These are phyloP conservation scores for Cryphonectria parasitica DNA, from an alignment of 2,329 filamentous ascomycete genomes.

Conservation along the genomic window DNA sequence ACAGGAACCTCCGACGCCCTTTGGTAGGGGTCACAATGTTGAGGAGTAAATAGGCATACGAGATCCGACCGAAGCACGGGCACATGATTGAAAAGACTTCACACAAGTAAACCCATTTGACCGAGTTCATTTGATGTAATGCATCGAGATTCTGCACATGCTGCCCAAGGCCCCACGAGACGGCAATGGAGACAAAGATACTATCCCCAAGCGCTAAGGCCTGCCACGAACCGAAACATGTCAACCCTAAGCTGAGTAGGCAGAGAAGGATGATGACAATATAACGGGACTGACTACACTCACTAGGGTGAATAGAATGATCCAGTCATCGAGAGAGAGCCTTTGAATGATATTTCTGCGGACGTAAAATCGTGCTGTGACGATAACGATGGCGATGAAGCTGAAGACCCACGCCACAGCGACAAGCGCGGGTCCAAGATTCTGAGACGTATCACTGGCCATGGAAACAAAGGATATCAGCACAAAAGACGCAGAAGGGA, in stretches of 20 bases:
- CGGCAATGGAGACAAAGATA: conserved; percentile 26
- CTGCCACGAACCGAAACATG: conserved; percentile 11
- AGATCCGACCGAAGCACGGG: conserved; percentile 29
- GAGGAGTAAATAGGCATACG: conserved; percentile 30
- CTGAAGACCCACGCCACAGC: conserved; percentile 23
- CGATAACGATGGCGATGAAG: conserved; percentile 11
- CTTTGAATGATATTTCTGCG: conserved; percentile 1
- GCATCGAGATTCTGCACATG: conserved; percentile 18
- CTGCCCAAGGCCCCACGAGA: conserved; percentile 30
- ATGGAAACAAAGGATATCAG: neutral
- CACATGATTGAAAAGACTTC: conserved; percentile 31
- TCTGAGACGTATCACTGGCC: conserved; percentile 7
- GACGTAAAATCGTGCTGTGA: conserved; percentile 23
- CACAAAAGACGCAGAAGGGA: neutral
- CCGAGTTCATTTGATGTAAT: conserved; percentile 15
- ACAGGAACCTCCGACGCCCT: conserved; percentile 25
- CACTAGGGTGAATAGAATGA: conserved; percentile 25
- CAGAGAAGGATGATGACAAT: neutral
- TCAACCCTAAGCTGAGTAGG: neutral
- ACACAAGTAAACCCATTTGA: conserved; percentile 31
- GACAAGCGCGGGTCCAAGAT: conserved; percentile 30
- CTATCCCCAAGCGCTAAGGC: conserved; percentile 23
- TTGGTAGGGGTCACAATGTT: conserved; percentile 21
- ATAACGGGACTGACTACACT: neutral
- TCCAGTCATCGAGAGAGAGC: conserved; percentile 25